Evolutionary conservation across 2,329 filamentous ascomycete species (phyloP).

Genomic region (Colletotrichum acutatum): DNA sequence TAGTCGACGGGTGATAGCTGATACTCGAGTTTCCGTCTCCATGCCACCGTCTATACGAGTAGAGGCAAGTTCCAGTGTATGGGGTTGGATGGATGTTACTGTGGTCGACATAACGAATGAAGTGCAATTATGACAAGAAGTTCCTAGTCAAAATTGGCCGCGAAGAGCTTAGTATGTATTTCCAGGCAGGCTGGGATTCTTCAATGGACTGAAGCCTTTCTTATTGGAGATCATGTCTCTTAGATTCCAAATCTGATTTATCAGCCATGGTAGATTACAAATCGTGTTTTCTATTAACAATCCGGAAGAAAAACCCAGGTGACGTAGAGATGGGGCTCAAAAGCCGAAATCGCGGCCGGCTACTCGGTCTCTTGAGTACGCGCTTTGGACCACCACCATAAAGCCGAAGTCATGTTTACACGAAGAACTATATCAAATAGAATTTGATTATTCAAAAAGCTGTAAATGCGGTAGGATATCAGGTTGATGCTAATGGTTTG

Average conservation of each 20-base stretch:
- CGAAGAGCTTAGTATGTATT: too few species aligned
- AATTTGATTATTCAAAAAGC: too few species aligned
- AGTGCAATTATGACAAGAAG: too few species aligned
- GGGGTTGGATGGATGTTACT: background rate
- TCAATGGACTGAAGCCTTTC: too few species aligned
- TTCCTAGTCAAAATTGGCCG: too few species aligned
- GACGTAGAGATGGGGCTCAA: background rate
- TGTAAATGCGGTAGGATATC: too few species aligned
- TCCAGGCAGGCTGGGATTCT: too few species aligned
- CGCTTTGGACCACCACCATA: background rate
- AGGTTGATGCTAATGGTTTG: too few species aligned
- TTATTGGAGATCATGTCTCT: background rate
- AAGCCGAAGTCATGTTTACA: background rate
- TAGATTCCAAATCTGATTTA: background rate
- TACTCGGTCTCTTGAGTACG: background rate
- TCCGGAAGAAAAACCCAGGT: background rate
- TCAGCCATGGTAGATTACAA: background rate
- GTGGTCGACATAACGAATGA: background rate
- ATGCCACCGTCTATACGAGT: background rate
- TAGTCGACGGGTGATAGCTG: background rate
- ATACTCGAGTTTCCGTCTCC: background rate
- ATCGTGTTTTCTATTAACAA: background rate
- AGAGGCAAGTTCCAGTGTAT: background rate
- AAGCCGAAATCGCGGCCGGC: background rate
- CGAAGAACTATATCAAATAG: too few species aligned